Evolutionary conservation across 176 grass and related monocot species (phyloP).

Genomic region (Raddia guianensis): DNA sequence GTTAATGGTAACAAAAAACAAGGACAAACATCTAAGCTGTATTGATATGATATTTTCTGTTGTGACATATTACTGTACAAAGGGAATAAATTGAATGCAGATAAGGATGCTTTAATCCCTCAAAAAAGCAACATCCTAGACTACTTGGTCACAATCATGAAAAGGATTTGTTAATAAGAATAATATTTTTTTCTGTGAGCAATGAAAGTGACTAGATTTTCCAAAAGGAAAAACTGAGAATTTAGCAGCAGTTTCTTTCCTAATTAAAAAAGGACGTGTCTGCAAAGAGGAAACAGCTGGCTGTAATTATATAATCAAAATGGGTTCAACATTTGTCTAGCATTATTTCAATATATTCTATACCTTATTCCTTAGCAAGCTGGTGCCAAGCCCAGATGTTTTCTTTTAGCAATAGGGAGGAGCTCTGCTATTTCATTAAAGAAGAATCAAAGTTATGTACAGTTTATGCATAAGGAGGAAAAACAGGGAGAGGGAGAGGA

Average conservation of each 20-base stretch:
- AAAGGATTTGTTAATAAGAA: neutral
- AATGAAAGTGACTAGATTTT: conserved; percentile 26
- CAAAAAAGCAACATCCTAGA: conserved; percentile 32
- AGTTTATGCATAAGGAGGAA: no score
- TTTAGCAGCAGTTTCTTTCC: neutral
- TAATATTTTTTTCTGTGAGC: conserved; percentile 9
- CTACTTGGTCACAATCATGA: conserved; percentile 19
- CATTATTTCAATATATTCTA: conserved; percentile 27
- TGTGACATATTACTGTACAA: conserved; percentile 2
- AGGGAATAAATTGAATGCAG: neutral
- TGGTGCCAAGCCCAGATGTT: neutral
- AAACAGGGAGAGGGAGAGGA: no score
- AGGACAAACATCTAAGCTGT: neutral
- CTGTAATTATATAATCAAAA: conserved; percentile 21
- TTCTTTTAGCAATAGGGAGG: no score
- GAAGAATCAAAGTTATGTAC: no score
- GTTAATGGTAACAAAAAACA: conserved; percentile 22
- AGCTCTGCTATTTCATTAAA: no score
- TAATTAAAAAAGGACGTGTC: neutral
- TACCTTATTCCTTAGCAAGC: neutral
- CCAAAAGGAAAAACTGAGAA: neutral
- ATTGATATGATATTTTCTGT: conserved; percentile 7
- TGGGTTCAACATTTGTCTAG: neutral
- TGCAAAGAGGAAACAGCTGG: conserved; percentile 22
- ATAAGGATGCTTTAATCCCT: conserved; percentile 2